phyloP scores from a whole-genome alignment of 441 rosid species.

The Pelargonium fulgidum region DNA sequence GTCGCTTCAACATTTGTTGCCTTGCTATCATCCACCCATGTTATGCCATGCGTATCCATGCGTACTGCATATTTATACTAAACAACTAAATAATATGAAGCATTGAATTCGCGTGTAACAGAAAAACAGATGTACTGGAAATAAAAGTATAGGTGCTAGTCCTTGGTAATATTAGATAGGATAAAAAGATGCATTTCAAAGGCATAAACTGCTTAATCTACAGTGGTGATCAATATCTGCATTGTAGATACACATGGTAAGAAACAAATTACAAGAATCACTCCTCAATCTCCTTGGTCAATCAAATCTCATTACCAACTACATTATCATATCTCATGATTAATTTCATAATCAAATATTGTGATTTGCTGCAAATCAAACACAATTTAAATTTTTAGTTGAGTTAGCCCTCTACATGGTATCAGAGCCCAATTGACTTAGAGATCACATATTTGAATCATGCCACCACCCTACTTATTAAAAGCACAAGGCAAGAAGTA shows the following conservation, averaged over 20 bases:
- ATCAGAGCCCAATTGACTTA: no score
- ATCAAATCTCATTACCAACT: no score
- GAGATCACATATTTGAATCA: no score
- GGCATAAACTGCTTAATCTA: not conserved
- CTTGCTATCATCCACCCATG: constrained; percentile 37
- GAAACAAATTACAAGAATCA: no score
- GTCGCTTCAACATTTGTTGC: constrained; percentile 34
- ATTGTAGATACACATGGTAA: not conserved
- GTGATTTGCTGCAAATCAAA: no score
- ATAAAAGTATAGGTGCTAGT: not conserved
- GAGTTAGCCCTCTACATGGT: no score
- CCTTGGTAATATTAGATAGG: not conserved
- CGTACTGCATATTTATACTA: constrained; percentile 21
- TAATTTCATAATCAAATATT: no score
- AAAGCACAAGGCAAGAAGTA: no score
- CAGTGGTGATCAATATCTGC: not conserved
- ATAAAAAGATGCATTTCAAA: not conserved
- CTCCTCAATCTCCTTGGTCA: no score
- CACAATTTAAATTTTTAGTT: no score
- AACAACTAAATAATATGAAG: constrained; percentile 10
- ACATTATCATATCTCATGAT: no score
- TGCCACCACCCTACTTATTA: no score
- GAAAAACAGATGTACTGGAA: not conserved
- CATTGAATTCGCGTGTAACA: not conserved
- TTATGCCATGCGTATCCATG: constrained; percentile 26